Conservation (phyloP, 768 basidiomycete genomes). For the Myochromella boudieri region DNA sequence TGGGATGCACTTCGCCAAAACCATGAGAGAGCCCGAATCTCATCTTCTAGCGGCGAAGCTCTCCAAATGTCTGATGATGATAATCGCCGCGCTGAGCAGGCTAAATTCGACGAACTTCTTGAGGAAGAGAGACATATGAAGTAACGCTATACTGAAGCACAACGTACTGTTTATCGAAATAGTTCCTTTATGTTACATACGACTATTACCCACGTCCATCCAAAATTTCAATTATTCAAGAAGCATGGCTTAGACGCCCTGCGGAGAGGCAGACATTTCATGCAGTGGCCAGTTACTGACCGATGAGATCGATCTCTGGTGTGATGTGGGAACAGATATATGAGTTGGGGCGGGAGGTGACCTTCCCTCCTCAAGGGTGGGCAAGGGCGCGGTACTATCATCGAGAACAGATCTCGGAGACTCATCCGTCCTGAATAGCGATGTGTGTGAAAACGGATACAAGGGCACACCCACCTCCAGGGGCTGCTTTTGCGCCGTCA, state of each 20-base stretch:
- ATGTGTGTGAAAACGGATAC: constrained; percentile 76
- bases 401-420: constrained; percentile 26
- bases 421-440: constrained; percentile 56
- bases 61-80: constrained; percentile 16
- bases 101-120: constrained; percentile 55
- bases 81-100: constrained; percentile 48
- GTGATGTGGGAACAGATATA: constrained; percentile 10
- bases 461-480: constrained; percentile 78
- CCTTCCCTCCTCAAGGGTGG: constrained; percentile 32
- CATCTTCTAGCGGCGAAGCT: constrained; percentile 9
- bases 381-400: constrained; percentile 37
- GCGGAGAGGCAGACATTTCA: constrained; percentile 22
- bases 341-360: constrained; percentile 16
- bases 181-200: constrained; percentile 13
- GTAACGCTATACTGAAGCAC: constrained; percentile 14
- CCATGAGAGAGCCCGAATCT: constrained; percentile 39
- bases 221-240: constrained; percentile 1
- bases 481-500: constrained; percentile 80
- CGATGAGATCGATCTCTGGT: constrained; percentile 12
- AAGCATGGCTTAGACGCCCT: constrained; percentile 9
- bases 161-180: neutral
- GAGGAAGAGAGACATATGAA: constrained; percentile 54
- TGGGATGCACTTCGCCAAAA: constrained; percentile 71
- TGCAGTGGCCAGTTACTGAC: constrained; percentile 24
- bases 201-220: constrained; percentile 10